Evolutionary conservation across 768 basidiomycete species (phyloP), one percentile per base, ranked within the genome.

Genomic region (Lentinus tigrinus): DNA sequence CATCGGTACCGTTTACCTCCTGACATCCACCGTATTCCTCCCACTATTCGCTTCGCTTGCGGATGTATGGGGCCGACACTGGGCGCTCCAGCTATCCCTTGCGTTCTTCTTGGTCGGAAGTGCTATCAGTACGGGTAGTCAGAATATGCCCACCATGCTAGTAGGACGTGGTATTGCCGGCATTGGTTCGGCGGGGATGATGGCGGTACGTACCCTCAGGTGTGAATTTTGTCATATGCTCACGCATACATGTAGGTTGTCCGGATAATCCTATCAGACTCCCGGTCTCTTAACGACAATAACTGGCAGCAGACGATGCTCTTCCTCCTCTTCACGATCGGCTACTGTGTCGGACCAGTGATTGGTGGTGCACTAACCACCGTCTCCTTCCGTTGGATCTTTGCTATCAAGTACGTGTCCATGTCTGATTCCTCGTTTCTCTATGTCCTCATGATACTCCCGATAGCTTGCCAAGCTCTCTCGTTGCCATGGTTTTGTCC

Each of bases 21-120:
- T 83, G 16, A 75, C 82, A 0, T 79, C 79, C 17, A 81, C 82
- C 3, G 78, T 81, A 47, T 83, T 82, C 66, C 69, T 83, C 9
- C 81, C 81, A 5, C 63, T 83, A 8, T 83, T 79, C 43, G 81
- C 78, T 0, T 77, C 77, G 7, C 57, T 83, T 7, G 75, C 80
- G 10, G 81, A 82, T 59, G 71, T 82, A 21, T 80, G 76, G 68
- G 81, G 81, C 9, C 77, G 82, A 1, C 75, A 82, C 60, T 72
- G 71, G 56, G 76, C 79, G 1, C 68, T 81, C 34, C 81, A 82
- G 59, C 17, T 77, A 2, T 70, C 78, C 3, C 63, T 83, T 11
- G 6, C 78, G 13, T 64, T 81, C 54, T 83, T 83, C 66, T 65
- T 79, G 21, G 42, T 78, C 34, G 81, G 81, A 11, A 78, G 78